Evolutionary conservation across 2,329 filamentous ascomycete species (phyloP), one percentile per base, ranked within the genome.

Genomic region (Pseudogymnoascus sp.): DNA sequence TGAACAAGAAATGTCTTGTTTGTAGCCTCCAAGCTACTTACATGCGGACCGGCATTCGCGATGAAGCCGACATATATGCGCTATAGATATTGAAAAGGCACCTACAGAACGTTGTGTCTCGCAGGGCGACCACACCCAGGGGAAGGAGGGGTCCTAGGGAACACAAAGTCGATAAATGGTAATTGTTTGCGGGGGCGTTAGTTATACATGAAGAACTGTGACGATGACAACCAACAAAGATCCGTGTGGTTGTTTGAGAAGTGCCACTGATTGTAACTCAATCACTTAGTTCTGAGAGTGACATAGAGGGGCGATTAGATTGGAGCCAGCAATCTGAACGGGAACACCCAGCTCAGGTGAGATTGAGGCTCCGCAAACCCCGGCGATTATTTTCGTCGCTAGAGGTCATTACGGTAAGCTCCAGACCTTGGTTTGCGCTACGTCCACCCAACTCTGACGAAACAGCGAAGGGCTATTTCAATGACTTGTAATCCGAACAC

Each of bases 341-440:
- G 25, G 50, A 56, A 21, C 50, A 34, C 50, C 11, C n/a, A 56
- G 50, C 50, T 56, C 50, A 31, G 50, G 50, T 56, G 28, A 56
- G 46, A 12, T 50, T 56, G 50, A 56, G 50, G 50, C 50, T 56
- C 50, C 50, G 50, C 50, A 56, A 46, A 31, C 50, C 44, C 25
- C 50, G n/a, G 28, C 50, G 50, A 56, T 56, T 56, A 56, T 56
- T 56, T 56, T 56, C 28, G 50, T 56, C 50, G 50, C 50, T 56
- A 56, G 50, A 56, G 50, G 50, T 34, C 50, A 56, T 56, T 56
- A 56, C 50, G 50, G 50, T 56, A 56, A 56, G 50, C 50, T 56
- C 50, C 50, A 56, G 50, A 31, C 44, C 44, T 50, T 50, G 44
- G 44, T 50, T 50, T 50, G 44, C 46, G 50, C 50, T 56, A 56